Base-by-base conservation (phyloP, 1,139 yeast species). In the Sugiyamaella pinicola region DNA sequence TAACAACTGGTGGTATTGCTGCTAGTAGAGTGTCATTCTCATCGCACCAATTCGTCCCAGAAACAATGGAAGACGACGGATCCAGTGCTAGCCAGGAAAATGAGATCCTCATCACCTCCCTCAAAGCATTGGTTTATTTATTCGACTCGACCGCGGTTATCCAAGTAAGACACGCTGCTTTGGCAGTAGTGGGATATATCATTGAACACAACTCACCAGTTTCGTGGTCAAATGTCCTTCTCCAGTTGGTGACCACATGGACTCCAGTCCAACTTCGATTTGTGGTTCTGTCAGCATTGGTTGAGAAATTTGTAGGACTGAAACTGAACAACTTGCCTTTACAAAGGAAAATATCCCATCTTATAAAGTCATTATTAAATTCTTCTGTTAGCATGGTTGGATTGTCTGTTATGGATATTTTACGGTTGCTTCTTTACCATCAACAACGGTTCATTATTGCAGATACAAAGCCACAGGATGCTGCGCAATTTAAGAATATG, bases 201-300 rank as follows among this genome's bases (percentile, higher is more conserved):
- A 51, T 71, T 8, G 56, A 53, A 15, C 57, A 60, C 21, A 44
- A 58, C 13, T 49, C 55, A 10, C 52, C 74, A 58, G 60, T 63
- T 9, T 61, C 61, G 6, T 85, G 91, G 91, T 75, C 82, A 1
- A 74, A 78, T 24, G 69, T 76, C 2, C 74, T 90, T 52, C 71
- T 88, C 47, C 85, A 83, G 58, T 74, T 83, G 58, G 80, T 88
- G 55, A 82, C 68, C 9, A 79, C 82, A 43, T 89, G 93, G 82
- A 81, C 89, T 6, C 98, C 96, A 0, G 96, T 93, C 15, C 97
- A 90, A 65, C 74, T 89, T 57, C 75, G 99, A 58, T 91, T 88
- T 67, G 74, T 85, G 39, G 80, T 87, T 4, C 74, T 87, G 49
- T 68, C 76, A 10, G 65, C 78, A 1, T 63, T 80, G 37, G 74